phyloP scores from a whole-genome alignment of 2,329 filamentous ascomycete genomes.

The Dothideomycetidae sp. region DNA sequence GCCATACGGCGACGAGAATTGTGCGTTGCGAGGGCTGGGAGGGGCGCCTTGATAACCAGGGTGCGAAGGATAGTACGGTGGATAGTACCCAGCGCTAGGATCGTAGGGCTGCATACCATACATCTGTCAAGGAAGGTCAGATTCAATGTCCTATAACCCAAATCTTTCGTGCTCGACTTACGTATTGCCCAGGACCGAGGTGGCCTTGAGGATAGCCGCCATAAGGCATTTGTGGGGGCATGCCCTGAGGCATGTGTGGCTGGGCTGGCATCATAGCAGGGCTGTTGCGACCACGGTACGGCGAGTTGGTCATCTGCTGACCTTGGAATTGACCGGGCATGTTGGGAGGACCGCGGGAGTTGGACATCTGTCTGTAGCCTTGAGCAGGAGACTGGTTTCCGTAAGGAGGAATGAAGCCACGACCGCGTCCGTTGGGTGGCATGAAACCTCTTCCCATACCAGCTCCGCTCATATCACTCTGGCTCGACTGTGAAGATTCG shows the following conservation, averaged over 20 bases:
- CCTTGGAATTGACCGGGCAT: conserved; percentile 29
- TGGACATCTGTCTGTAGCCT: conserved; percentile 37
- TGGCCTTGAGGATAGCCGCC: conserved; percentile 42
- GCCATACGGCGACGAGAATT: conserved; percentile 35
- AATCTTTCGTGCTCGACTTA: no score
- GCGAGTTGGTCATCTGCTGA: conserved; percentile 22
- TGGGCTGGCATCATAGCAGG: conserved; percentile 46
- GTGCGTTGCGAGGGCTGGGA: conserved; percentile 28
- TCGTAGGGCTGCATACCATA: conserved; percentile 42
- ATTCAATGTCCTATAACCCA: no score
- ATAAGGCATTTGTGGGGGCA: conserved; percentile 42
- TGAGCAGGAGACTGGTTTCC: conserved; percentile 42
- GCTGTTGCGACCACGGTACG: conserved; percentile 41
- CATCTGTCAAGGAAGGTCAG: conserved; percentile 40
- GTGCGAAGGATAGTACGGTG: conserved; percentile 36
- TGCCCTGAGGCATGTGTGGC: conserved; percentile 49
- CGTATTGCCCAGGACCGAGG: conserved; percentile 46
- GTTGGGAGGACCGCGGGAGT: conserved; percentile 35
- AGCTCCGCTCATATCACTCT: conserved; percentile 56
- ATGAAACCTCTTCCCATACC: conserved; percentile 29
- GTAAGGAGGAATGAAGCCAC: conserved; percentile 39
- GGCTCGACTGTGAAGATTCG: conserved; percentile 71
- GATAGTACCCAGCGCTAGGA: conserved; percentile 30
- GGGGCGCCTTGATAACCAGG: conserved; percentile 24
- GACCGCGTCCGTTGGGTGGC: conserved; percentile 33